Conservation (phyloP, 2,329 filamentous ascomycete species). For the Cercospora sojina region DNA sequence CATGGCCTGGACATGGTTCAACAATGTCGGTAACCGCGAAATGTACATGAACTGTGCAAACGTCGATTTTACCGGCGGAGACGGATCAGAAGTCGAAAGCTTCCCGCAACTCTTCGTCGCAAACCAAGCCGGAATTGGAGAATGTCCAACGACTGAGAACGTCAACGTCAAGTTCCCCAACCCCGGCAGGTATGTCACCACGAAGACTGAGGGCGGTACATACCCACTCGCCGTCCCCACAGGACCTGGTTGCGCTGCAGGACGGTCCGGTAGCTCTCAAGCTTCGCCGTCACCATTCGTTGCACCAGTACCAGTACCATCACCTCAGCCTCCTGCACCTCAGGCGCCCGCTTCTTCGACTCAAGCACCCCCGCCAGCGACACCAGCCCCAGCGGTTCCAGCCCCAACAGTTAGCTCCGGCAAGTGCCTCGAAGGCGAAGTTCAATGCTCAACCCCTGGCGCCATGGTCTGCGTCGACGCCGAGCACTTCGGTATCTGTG, state of each 20-base stretch:
- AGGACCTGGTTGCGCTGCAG: slow-evolving; percentile 24
- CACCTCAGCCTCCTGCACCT: background rate
- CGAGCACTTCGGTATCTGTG: slow-evolving; percentile 47
- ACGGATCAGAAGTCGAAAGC: slow-evolving; percentile 55
- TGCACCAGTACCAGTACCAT: background rate
- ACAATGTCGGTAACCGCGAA: slow-evolving; percentile 86
- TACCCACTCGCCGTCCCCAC: slow-evolving; percentile 30
- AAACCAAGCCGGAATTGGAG: slow-evolving; percentile 57
- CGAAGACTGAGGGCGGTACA: slow-evolving; percentile 28
- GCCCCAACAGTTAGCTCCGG: slow-evolving; percentile 6
- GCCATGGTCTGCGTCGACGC: slow-evolving; percentile 46
- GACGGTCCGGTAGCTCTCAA: background rate
- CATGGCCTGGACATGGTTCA: slow-evolving; percentile 93
- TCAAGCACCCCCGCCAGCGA: slow-evolving; percentile 3
- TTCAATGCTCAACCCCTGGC: slow-evolving; percentile 44
- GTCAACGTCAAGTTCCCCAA: slow-evolving; percentile 66
- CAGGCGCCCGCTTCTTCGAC: background rate
- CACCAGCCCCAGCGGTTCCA: background rate
- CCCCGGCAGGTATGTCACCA: slow-evolving; percentile 60
- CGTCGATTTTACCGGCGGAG: slow-evolving; percentile 54
- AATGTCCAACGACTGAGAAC: slow-evolving; percentile 56
- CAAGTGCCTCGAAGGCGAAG: slow-evolving; percentile 28
- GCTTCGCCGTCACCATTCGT: background rate
- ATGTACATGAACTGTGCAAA: slow-evolving; percentile 72
- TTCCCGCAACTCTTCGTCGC: slow-evolving; percentile 76